Evolutionary conservation across 306 rosid species (phyloP).

Genomic region (Sophora flavescens): DNA sequence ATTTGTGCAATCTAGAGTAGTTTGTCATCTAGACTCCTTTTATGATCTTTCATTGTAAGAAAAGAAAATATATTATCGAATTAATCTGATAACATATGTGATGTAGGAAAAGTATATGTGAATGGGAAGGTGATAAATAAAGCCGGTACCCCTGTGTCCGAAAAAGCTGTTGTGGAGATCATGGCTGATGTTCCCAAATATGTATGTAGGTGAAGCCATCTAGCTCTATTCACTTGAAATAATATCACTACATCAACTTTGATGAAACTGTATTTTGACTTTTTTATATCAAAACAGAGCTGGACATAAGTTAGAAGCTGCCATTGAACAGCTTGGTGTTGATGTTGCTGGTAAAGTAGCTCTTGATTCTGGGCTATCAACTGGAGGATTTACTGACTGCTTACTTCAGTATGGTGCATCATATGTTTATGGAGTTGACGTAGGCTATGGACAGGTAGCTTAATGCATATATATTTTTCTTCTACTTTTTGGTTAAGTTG

Average conservation of each 20-base stretch:
- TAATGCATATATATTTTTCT: background rate
- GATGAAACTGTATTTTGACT: constrained; percentile 26
- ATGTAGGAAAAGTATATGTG: constrained; percentile 84
- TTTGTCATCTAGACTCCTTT: constrained; percentile 4
- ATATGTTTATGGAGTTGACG: constrained; percentile 90
- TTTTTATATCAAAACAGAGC: constrained; percentile 61
- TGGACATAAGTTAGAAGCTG: constrained; percentile 96
- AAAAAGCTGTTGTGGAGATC: constrained; percentile 80
- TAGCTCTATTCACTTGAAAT: constrained; percentile 33
- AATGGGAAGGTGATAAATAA: constrained; percentile 83
- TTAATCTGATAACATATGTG: constrained; percentile 12
- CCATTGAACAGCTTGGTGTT: constrained; percentile 76
- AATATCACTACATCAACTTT: constrained; percentile 20
- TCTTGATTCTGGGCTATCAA: constrained; percentile 95
- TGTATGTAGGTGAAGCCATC: constrained; percentile 95
- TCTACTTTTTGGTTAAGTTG: background rate
- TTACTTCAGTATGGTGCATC: constrained; percentile 93
- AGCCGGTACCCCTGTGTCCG: constrained; percentile 87
- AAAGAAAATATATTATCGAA: background rate
- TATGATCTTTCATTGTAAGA: background rate
- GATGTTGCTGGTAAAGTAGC: constrained; percentile 86
- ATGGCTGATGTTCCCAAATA: constrained; percentile 92
- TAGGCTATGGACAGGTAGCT: constrained; percentile 95
- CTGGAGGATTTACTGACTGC: constrained; percentile 97
- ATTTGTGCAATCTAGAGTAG: constrained; percentile 5